Percentiles rank a stretch among this genome's conserved stretches.
Evolutionary conservation across 441 rosid species (phyloP).

Genomic region (Francoa sonchifolia): DNA sequence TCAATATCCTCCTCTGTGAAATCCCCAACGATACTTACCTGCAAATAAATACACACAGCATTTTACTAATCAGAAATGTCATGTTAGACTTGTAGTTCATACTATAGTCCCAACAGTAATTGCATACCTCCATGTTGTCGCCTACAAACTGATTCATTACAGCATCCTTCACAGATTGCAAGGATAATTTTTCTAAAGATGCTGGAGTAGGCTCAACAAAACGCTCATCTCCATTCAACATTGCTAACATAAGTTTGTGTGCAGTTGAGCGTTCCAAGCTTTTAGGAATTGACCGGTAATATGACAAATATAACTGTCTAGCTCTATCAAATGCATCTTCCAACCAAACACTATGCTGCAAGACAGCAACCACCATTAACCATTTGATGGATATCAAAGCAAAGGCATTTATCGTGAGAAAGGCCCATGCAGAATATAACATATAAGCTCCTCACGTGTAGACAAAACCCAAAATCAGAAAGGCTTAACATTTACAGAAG

Average conservation of each 20-base stretch:
- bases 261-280: constrained; percentile 99
- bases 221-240: constrained; percentile 95
- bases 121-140: constrained; percentile 86
- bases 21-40: constrained; percentile 97
- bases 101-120: too few relatives aligned
- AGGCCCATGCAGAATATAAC: too few relatives aligned
- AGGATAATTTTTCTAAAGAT: constrained; percentile 61
- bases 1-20: constrained; percentile 84
- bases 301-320: constrained; percentile 80
- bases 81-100: too few relatives aligned
- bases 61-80: constrained; percentile 12
- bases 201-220: constrained; percentile 91
- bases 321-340: constrained; percentile 99
- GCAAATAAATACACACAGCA: constrained; percentile 15
- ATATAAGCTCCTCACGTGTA: too few relatives aligned
- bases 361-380: constrained; percentile 22
- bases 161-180: constrained; percentile 76
- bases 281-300: constrained; percentile 94
- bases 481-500: neutral
- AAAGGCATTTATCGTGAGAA: too few relatives aligned
- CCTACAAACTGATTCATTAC: constrained; percentile 94
- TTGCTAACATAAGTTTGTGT: constrained; percentile 93
- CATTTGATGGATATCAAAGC: constrained; percentile 12
- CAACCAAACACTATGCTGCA: constrained; percentile 98
- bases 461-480: constrained; percentile 1